These are phyloP conservation scores for Helenozyma baotianmanensis DNA, from an alignment of 805 yeast species.

Conservation along the genomic window DNA sequence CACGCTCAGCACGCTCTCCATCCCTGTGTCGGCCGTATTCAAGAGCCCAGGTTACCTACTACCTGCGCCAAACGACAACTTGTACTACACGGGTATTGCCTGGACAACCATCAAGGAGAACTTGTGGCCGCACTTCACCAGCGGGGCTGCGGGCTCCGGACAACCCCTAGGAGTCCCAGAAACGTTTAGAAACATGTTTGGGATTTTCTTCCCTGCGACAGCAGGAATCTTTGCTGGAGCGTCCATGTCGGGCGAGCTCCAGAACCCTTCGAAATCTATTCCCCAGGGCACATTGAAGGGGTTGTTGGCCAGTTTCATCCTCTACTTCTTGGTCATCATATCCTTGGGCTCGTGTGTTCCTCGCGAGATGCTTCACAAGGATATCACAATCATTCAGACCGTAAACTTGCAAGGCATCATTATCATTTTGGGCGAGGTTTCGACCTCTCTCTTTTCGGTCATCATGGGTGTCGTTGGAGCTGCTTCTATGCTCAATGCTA, in stretches of 20 bases:
- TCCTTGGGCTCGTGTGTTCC: constrained; percentile 80
- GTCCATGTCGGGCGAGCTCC: constrained; percentile 93
- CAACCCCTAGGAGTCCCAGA: constrained; percentile 47
- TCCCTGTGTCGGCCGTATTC: constrained; percentile 73
- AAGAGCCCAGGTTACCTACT: constrained; percentile 54
- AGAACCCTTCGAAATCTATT: constrained; percentile 80
- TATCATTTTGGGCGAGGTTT: constrained; percentile 81
- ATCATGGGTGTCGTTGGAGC: constrained; percentile 97
- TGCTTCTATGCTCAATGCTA: constrained; percentile 85
- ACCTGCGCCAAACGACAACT: constrained; percentile 41
- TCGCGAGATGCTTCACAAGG: constrained; percentile 67
- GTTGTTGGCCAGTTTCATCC: constrained; percentile 64
- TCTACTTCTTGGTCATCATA: constrained; percentile 76
- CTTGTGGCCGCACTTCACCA: constrained; percentile 73
- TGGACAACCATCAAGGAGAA: constrained; percentile 65
- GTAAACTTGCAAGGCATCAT: constrained; percentile 64
- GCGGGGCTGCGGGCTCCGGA: constrained; percentile 90
- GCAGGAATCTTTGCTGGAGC: constrained; percentile 99
- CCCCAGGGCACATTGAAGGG: constrained; percentile 95
- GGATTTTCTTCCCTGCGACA: constrained; percentile 95
- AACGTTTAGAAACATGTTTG: constrained; percentile 81
- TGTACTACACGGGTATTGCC: constrained; percentile 66
- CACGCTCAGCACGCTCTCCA: constrained; percentile 67
- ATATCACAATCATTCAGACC: constrained; percentile 82
- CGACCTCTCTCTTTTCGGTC: constrained; percentile 88